These are phyloP conservation scores for Erythrophleum ivorense DNA, from an alignment of 331 rosid species.

Conservation along the genomic window DNA sequence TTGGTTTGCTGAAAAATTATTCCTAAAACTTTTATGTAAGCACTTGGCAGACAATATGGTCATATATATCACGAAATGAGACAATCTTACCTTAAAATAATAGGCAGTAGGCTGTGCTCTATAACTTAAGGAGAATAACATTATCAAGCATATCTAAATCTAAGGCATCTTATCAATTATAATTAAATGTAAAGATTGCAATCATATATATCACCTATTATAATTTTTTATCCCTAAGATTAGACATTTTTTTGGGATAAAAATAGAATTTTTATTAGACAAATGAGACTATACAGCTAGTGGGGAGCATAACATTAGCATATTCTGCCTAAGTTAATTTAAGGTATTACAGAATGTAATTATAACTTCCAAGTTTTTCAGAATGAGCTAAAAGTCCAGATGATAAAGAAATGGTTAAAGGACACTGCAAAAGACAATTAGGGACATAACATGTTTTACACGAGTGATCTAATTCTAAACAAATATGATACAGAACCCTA, in stretches of 20 bases:
- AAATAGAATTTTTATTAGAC: not conserved
- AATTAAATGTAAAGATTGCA: not conserved
- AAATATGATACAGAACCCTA: not conserved
- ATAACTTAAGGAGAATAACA: not conserved
- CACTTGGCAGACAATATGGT: not conserved
- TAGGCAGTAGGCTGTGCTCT: not conserved
- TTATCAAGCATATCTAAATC: not conserved
- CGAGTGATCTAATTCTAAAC: not conserved
- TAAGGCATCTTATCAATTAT: constrained; percentile 22
- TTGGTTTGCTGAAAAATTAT: not conserved
- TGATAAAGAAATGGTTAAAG: not conserved
- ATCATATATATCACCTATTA: not conserved
- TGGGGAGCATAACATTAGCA: constrained; percentile 16
- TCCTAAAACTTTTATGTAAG: not conserved
- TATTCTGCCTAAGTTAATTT: constrained; percentile 21
- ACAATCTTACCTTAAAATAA: constrained; percentile 8
- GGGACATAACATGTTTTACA: not conserved
- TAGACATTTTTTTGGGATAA: too few species aligned
- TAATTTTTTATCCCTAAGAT: not conserved
- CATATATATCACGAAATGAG: not conserved
- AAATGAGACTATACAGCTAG: not conserved
- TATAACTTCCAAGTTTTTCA: not conserved
- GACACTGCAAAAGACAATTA: not conserved
- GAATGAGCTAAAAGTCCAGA: not conserved
- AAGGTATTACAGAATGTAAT: not conserved